Evolutionary conservation across 306 rosid species (phyloP), one percentile per base, ranked within the genome.

Genomic region (Cucurbita argyrosperma): DNA sequence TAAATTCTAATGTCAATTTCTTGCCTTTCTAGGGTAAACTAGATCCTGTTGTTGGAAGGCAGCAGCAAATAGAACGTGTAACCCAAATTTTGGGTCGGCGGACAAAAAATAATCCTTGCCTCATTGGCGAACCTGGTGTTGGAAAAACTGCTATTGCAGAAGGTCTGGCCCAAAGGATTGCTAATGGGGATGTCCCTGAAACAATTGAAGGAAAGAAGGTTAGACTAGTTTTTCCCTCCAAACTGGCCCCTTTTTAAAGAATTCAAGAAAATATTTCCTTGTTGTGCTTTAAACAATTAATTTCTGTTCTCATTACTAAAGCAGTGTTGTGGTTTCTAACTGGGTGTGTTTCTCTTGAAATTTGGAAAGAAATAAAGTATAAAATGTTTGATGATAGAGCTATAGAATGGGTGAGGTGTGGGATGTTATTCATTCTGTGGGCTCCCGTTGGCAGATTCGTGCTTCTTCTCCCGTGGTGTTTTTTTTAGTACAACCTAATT

Each of bases 11-110:
- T 43, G 54, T 66, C 53, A 16, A 50, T 66, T 63, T 38, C 38
- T 62, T 57, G n/a, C 60, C 7, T 72, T 51, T 57, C 10, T 80
- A 93, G 98, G 98, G 97, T 43, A 93, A 93, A 85, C 77, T 93
- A 79, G 97, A 93, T 85, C 98, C 98, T 58, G 96, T 90, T 67
- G 94, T 93, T 56, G 98, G 98, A 80, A 90, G 98, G 84, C 98
- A 93, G 73, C 88, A 38, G 5, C 98, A 93, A 79, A 90, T 93
- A 58, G 98, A 93, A 82, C 90, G 98, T 38, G 98, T 93, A 21
- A 90, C 90, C 75, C 98, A 93, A 83, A 93, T 93, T 72, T 78
- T 93, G 82, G 97, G 98, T 43, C 86, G 98, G 67, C 83, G 97
- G 42, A 93, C 97, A 3, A 93, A 93, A 81, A 93, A 93, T 55